These are phyloP conservation scores for Paramecium pentaurelia DNA, from an alignment of 73 alveolate genomes.

Conservation along the genomic window DNA sequence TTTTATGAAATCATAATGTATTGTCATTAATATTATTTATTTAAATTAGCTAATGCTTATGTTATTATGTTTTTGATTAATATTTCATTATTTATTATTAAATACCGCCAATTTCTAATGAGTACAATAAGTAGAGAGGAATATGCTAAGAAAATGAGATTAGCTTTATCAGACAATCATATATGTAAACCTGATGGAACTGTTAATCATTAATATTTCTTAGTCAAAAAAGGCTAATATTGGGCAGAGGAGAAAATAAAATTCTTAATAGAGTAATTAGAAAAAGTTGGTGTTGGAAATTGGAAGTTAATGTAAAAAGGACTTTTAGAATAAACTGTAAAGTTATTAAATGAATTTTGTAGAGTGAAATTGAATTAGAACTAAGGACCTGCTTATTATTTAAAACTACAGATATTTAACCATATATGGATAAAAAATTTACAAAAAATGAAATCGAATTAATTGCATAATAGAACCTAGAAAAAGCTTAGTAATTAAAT, in stretches of 20 bases:
- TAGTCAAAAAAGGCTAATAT: constrained; percentile 36
- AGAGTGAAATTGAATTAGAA: constrained; percentile 45
- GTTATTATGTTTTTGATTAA: background rate
- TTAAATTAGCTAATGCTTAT: no score
- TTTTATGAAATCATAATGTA: constrained; percentile 66
- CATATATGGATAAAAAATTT: constrained; percentile 15
- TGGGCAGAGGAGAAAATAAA: background rate
- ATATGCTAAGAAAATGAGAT: constrained; percentile 45
- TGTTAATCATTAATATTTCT: constrained; percentile 21
- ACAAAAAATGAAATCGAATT: background rate
- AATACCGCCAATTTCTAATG: background rate
- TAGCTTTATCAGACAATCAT: constrained; percentile 3
- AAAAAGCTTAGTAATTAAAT: background rate
- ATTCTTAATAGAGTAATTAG: background rate
- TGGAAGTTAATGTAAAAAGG: constrained; percentile 27
- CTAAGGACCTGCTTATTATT: constrained; percentile 12
- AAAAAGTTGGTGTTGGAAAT: constrained; percentile 28
- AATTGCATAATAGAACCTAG: background rate
- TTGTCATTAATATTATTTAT: no score
- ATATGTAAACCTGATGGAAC: constrained; percentile 40
- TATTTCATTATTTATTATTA: background rate
- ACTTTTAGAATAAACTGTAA: background rate
- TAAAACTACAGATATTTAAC: background rate
- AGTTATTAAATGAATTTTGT: background rate
- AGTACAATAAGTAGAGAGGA: constrained; percentile 9